Percentiles rank a stretch among this genome's conserved stretches.
phyloP scores from a whole-genome alignment of 176 grass and related monocot species.

The Raddia guianensis region DNA sequence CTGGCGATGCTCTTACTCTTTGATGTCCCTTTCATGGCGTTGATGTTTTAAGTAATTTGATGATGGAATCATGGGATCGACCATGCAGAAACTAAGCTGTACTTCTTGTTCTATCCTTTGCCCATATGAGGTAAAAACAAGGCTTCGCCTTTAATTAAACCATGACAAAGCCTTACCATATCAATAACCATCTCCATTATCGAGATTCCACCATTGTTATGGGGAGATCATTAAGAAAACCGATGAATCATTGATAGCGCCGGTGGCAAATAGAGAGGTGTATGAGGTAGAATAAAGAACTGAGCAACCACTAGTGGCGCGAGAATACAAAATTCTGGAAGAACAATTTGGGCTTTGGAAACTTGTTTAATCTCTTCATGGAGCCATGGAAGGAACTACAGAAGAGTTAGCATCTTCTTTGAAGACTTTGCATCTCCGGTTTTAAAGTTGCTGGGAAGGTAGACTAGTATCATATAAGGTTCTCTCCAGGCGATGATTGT shows the following conservation, averaged over 20 bases:
- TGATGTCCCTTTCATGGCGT: neutral
- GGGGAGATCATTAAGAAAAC: neutral
- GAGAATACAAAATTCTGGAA: neutral
- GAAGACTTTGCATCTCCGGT: constrained; percentile 21
- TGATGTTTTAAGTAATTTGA: neutral
- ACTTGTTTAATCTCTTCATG: neutral
- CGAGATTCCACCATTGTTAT: neutral
- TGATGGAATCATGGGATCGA: neutral
- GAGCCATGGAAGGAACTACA: constrained; percentile 4
- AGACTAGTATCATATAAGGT: constrained; percentile 28
- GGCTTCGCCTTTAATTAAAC: neutral
- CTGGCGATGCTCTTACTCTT: no score
- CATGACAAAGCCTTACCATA: neutral
- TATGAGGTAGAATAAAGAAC: constrained; percentile 20
- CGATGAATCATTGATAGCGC: no score
- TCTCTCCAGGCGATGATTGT: neutral
- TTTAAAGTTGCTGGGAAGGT: neutral
- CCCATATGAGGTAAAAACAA: neutral
- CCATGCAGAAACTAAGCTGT: neutral
- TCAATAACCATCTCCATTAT: neutral
- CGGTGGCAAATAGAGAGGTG: neutral
- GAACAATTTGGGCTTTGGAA: constrained; percentile 7
- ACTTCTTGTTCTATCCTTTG: constrained; percentile 1
- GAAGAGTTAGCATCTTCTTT: constrained; percentile 11
- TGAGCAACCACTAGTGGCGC: neutral